Percentiles rank a stretch among this genome's conserved stretches.
phyloP scores from a whole-genome alignment of 768 basidiomycete species.

The Russula emetica region DNA sequence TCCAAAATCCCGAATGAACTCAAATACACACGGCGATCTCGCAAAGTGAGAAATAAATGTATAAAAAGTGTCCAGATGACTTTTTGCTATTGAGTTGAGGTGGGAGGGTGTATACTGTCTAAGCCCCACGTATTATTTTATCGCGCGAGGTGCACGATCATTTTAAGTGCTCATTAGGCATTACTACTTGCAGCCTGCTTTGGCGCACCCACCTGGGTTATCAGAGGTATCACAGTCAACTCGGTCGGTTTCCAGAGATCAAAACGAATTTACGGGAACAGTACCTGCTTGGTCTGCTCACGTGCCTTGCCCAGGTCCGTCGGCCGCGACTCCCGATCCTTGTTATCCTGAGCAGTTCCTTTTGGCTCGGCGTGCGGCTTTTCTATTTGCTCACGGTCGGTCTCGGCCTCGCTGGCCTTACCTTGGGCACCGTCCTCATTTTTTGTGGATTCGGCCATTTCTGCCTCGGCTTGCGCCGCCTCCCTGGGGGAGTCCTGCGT shows the following conservation, averaged over 20 bases:
- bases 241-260: not conserved
- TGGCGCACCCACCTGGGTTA: conserved; percentile 4
- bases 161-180: not conserved
- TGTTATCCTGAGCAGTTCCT: conserved; percentile 27
- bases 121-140: conserved; percentile 4
- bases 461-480: conserved; percentile 29
- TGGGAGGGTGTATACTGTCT: conserved; percentile 1
- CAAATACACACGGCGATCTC: not conserved
- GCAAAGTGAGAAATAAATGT: conserved; percentile 3
- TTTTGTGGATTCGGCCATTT: conserved; percentile 21
- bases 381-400: conserved; percentile 29
- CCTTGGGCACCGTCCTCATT: conserved; percentile 27
- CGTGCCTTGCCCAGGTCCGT: conserved; percentile 28
- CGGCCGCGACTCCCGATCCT: conserved; percentile 20
- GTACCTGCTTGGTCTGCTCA: conserved; percentile 20
- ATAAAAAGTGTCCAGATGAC: not conserved
- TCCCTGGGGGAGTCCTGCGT: conserved; percentile 30
- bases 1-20: not conserved
- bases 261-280: not conserved
- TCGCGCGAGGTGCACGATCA: conserved; percentile 8
- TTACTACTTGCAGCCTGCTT: conserved; percentile 6
- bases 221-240: not conserved
- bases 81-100: not conserved
- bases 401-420: conserved; percentile 30
- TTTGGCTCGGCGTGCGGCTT: conserved; percentile 25